Percentiles rank a stretch among this genome's conserved stretches.
Evolutionary conservation across 2,329 filamentous ascomycete species (phyloP).

Genomic region (Clonostachys solani): DNA sequence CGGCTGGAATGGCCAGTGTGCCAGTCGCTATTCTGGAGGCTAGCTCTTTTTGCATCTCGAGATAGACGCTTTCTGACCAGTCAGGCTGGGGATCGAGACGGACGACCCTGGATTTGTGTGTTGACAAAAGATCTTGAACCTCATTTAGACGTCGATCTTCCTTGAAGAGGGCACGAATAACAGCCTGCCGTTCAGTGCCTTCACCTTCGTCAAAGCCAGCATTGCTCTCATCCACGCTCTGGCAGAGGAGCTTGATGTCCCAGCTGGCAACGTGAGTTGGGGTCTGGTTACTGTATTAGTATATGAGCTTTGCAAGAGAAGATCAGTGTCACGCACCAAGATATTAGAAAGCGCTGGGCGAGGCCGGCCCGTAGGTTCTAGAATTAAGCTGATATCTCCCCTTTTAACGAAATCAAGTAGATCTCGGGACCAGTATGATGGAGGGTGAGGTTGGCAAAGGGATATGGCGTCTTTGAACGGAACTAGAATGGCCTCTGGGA

Average conservation of each 20-base stretch:
- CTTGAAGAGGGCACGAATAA: constrained; percentile 84
- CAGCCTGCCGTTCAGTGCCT: constrained; percentile 76
- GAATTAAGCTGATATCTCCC: constrained; percentile 70
- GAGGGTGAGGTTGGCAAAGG: constrained; percentile 79
- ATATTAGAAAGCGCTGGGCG: constrained; percentile 28
- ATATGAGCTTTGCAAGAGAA: too few relatives aligned
- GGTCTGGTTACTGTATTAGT: constrained; percentile 30
- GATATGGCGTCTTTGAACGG: constrained; percentile 80
- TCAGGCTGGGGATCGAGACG: constrained; percentile 69
- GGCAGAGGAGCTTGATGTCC: constrained; percentile 77
- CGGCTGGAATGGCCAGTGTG: constrained; percentile 83
- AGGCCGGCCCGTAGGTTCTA: constrained; percentile 35
- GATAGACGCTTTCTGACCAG: constrained; percentile 80
- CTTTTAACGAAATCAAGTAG: constrained; percentile 75
- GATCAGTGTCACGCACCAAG: constrained; percentile 26
- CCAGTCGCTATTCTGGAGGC: constrained; percentile 82
- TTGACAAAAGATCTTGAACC: constrained; percentile 80
- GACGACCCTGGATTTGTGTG: constrained; percentile 74
- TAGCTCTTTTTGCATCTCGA: constrained; percentile 89
- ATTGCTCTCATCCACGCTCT: constrained; percentile 55
- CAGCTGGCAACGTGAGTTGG: constrained; percentile 63
- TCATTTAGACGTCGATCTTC: constrained; percentile 89
- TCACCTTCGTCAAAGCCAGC: constrained; percentile 70
- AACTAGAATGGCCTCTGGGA: constrained; percentile 80
- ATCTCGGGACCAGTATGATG: constrained; percentile 67